Evolutionary conservation across 257 asterid genomes (phyloP), one percentile per base, ranked within the genome.

Genomic region (Marsdenia floribunda): DNA sequence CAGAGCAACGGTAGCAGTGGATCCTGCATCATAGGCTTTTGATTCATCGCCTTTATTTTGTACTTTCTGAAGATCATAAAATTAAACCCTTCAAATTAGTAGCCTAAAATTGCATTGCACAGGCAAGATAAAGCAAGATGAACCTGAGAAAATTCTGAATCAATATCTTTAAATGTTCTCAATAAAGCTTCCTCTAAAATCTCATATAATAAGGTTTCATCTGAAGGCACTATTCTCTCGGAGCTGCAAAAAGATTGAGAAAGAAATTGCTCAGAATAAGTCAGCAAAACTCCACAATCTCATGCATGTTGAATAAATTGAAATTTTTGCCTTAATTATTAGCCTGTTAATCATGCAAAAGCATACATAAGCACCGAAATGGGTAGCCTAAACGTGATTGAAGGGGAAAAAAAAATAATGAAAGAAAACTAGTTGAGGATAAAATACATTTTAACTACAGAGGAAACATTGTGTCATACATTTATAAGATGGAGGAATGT

Each of bases 121-220:
- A 63, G 61, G 67, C 47, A 70, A 65, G 69, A 54, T 75, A 46
- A 68, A 66, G 64, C 11, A 18, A 70, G 74, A 79, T 71, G 68
- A 76, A 82, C 97, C 89, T 78, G 74, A 2, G 86, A 77, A 75
- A 90, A 92, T 72, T 90, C 93, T 47, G 80, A 79, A 76, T 90
- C 97, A 59, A 92, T 89, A 75, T 90, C 96, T 70, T 85, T 71
- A 75, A 90, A 86, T 73, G 96, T 84, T 79, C 70, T 86, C 85
- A 73, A 59, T 77, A 92, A 70, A 58, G 96, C 91, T 78, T 87
- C 89, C 83, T 84, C 80, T 64, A 90, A 78, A 75, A 85, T 75
- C 13, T 75, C 76, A 81, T 53, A 75, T 46, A 86, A 75, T 35
- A 77, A 81, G 49, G 46, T 50, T 37, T 78, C 79, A 73, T 83